Percentiles rank a stretch among this genome's conserved stretches.
phyloP scores from a whole-genome alignment of 169 alveolate species.

The Toxoplasma gondii region DNA sequence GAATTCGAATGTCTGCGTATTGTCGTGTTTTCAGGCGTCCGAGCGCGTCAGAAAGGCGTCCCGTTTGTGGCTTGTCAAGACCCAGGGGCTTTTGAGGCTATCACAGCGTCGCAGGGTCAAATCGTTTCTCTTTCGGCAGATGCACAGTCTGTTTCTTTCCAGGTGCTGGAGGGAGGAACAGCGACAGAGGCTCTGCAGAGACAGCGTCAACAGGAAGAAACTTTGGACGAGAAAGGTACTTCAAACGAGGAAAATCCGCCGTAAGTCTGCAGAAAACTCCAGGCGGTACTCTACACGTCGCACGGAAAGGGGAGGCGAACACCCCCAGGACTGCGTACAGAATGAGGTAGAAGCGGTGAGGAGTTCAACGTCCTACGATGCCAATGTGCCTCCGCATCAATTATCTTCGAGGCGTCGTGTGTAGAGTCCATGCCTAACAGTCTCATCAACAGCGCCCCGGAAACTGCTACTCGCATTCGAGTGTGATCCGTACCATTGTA shows the following conservation, averaged over 20 bases:
- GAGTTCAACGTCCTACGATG: no score
- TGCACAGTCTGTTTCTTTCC: neutral
- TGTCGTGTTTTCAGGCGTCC: constrained; percentile 32
- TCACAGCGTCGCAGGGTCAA: constrained; percentile 32
- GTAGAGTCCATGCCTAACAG: no score
- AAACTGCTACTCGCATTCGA: no score
- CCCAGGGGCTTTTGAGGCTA: constrained; percentile 1
- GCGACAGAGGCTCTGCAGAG: constrained; percentile 24
- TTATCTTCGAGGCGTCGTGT: no score
- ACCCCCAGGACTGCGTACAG: neutral
- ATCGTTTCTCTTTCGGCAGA: neutral
- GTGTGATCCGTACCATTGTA: no score
- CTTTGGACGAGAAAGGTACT: neutral
- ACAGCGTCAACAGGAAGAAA: neutral
- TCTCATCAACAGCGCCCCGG: no score
- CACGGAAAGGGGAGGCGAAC: neutral
- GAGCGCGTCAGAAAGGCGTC: constrained; percentile 58
- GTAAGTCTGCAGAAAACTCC: neutral
- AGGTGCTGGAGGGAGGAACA: neutral
- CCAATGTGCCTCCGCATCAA: no score
- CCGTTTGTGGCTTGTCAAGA: constrained; percentile 52
- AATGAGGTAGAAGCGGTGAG: neutral
- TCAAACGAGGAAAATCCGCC: neutral
- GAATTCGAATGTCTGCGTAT: neutral
- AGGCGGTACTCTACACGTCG: no score